Conservation (phyloP, 805 yeast species). For the Candida mattraensis region DNA sequence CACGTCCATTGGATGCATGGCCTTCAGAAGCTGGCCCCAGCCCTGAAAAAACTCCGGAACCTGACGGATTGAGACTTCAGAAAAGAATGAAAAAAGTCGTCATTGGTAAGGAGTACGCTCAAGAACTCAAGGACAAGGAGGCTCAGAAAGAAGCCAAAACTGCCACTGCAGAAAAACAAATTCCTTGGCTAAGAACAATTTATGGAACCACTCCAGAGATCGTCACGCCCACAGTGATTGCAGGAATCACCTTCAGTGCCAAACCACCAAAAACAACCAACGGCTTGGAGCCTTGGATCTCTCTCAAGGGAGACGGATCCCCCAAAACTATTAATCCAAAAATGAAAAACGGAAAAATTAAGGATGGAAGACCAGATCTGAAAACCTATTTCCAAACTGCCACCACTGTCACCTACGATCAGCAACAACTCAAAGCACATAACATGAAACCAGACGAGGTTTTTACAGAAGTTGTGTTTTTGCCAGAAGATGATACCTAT, state of each 20-base stretch:
- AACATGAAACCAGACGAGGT: slow-evolving; percentile 64
- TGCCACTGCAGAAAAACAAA: slow-evolving; percentile 38
- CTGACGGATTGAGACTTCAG: no score
- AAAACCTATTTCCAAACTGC: slow-evolving; percentile 77
- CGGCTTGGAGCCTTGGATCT: slow-evolving; percentile 78
- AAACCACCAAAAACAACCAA: slow-evolving; percentile 67
- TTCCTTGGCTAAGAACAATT: slow-evolving; percentile 76
- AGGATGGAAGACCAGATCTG: slow-evolving; percentile 67
- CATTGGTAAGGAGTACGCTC: slow-evolving; percentile 27
- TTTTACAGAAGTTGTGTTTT: slow-evolving; percentile 52
- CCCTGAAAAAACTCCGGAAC: no score
- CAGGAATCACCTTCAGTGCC: slow-evolving; percentile 61
- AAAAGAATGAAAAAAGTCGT: slow-evolving; percentile 25
- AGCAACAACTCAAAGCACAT: slow-evolving; percentile 69
- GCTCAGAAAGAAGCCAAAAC: slow-evolving; percentile 14
- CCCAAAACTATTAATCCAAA: slow-evolving; percentile 82
- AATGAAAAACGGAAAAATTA: slow-evolving; percentile 67
- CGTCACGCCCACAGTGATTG: slow-evolving; percentile 62
- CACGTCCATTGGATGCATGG: no score
- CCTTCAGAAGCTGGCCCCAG: no score
- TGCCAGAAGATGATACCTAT: slow-evolving; percentile 74
- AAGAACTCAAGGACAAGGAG: slow-evolving; percentile 17
- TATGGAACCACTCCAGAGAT: slow-evolving; percentile 55
- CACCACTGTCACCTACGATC: slow-evolving; percentile 52
- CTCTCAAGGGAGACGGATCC: slow-evolving; percentile 70